These are phyloP conservation scores for Cladosporium sp. DNA, from an alignment of 2,329 filamentous ascomycete species.

Conservation along the genomic window DNA sequence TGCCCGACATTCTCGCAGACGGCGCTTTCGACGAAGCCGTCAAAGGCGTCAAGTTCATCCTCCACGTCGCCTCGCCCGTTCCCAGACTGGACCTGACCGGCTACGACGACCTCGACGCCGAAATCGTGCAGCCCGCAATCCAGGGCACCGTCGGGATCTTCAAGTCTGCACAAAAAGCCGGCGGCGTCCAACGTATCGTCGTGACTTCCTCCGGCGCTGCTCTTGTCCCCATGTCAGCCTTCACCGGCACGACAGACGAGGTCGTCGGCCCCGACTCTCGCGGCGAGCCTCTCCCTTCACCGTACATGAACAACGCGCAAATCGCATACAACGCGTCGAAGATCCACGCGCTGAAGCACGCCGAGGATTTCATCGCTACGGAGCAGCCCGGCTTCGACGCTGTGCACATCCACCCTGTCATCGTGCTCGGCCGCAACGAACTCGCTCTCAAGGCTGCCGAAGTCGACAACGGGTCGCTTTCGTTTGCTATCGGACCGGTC, in stretches of 20 bases:
- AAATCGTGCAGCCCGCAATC: slow-evolving; percentile 22
- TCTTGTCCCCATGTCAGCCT: not conserved
- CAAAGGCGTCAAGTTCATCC: slow-evolving; percentile 34
- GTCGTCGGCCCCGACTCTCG: not conserved
- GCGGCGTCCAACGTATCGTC: slow-evolving; percentile 33
- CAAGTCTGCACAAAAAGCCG: slow-evolving; percentile 29
- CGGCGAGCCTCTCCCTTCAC: not conserved
- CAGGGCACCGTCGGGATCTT: slow-evolving; percentile 34
- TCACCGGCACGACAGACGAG: not conserved
- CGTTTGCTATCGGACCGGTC: slow-evolving; percentile 9
- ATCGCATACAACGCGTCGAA: slow-evolving; percentile 17
- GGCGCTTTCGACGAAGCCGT: slow-evolving; percentile 39
- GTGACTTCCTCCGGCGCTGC: slow-evolving; percentile 28
- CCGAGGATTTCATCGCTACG: slow-evolving; percentile 14
- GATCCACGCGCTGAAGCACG: slow-evolving; percentile 12
- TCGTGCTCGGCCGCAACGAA: slow-evolving; percentile 22
- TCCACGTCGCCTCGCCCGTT: slow-evolving; percentile 27
- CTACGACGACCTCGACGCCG: slow-evolving; percentile 11
- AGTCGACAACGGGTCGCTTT: slow-evolving; percentile 17
- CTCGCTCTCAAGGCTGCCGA: slow-evolving; percentile 16
- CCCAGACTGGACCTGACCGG: slow-evolving; percentile 2
- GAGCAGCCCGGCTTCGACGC: slow-evolving; percentile 19
- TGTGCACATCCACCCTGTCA: slow-evolving; percentile 18
- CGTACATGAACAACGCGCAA: slow-evolving; percentile 2
- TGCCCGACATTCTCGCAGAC: slow-evolving; percentile 33